Evolutionary conservation across 208 protist genomes (phyloP).

Genomic region (Trypanosoma avium): DNA sequence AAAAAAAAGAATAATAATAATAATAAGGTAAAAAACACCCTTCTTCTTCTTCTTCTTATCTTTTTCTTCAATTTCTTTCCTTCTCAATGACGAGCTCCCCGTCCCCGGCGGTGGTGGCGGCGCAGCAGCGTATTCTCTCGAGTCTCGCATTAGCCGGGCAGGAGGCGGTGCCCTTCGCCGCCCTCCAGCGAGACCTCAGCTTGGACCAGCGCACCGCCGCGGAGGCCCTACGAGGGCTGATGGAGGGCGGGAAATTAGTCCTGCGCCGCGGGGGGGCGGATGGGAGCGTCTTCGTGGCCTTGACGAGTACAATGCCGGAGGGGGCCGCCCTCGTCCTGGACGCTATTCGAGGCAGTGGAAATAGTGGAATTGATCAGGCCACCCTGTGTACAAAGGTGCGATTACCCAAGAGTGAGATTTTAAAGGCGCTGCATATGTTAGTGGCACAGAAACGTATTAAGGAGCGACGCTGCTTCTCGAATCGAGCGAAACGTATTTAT

Average conservation of each 20-base stretch:
- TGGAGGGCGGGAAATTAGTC: conserved; percentile 47
- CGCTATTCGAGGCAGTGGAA: conserved; percentile 61
- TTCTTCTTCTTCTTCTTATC: conserved; percentile 16
- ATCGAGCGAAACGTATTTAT: conserved; percentile 82
- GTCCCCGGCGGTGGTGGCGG: conserved; percentile 5
- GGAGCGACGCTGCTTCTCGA: conserved; percentile 78
- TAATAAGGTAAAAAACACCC: not conserved
- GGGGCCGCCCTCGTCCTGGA: conserved; percentile 59
- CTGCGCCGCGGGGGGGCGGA: conserved; percentile 46
- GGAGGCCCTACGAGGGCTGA: conserved; percentile 52
- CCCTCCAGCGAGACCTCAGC: conserved; percentile 42
- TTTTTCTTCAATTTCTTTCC: not conserved
- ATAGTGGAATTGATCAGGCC: conserved; percentile 73
- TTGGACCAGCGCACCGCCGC: conserved; percentile 34
- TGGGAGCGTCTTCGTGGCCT: conserved; percentile 49
- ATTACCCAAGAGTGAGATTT: conserved; percentile 65
- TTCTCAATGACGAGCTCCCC: not conserved
- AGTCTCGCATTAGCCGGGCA: conserved; percentile 40
- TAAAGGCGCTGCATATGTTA: conserved; percentile 63
- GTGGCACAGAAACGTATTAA: conserved; percentile 61
- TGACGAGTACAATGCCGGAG: conserved; percentile 61
- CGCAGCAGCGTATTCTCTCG: conserved; percentile 45
- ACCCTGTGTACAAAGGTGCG: conserved; percentile 51
- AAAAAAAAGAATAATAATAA: not conserved
- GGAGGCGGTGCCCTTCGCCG: conserved; percentile 45